A percentile compares a stretch with the other conserved stretches of the same genome.
Conservation (phyloP, 768 basidiomycete species). For the Hericium erinaceus region DNA sequence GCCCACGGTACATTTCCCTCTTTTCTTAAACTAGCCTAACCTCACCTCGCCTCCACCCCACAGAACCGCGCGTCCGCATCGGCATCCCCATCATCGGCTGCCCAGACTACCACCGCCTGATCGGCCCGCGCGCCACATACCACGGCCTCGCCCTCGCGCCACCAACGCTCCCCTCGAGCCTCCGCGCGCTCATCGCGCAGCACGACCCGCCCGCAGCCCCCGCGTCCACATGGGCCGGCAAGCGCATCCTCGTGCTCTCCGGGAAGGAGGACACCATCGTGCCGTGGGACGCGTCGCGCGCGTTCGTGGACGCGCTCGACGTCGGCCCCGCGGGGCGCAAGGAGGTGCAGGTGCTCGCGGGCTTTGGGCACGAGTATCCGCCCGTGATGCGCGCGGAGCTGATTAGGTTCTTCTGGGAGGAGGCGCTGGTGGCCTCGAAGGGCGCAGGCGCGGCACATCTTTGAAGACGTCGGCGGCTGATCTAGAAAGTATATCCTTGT, state of each 20-base stretch:
- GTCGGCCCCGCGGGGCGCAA: conserved; percentile 23
- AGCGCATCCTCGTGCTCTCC: conserved; percentile 65
- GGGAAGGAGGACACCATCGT: conserved; percentile 36
- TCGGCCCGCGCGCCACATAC: conserved; percentile 43
- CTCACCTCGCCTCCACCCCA: background rate
- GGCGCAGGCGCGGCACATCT: background rate
- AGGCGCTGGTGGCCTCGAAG: conserved; percentile 2
- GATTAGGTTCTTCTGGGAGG: conserved; percentile 15
- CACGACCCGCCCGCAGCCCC: conserved; percentile 40
- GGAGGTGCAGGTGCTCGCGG: conserved; percentile 20
- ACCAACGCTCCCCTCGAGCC: conserved; percentile 48
- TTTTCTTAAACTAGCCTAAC: background rate
- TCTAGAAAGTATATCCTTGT: too few species aligned
- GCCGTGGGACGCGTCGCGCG: conserved; percentile 20
- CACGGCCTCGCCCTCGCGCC: conserved; percentile 34
- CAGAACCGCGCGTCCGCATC: conserved; percentile 34
- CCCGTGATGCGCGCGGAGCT: conserved; percentile 26
- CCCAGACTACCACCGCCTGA: conserved; percentile 54
- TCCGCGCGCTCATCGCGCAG: conserved; percentile 37
- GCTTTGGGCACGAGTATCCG: conserved; percentile 27
- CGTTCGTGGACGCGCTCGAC: conserved; percentile 22
- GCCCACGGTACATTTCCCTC: conserved; percentile 37
- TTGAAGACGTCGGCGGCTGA: too few species aligned
- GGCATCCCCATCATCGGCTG: conserved; percentile 50
- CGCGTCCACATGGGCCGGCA: conserved; percentile 27